Percentiles rank a stretch among this genome's conserved stretches.
phyloP scores from a whole-genome alignment of 345 rosid species.

The Eucalyptus marginata region DNA sequence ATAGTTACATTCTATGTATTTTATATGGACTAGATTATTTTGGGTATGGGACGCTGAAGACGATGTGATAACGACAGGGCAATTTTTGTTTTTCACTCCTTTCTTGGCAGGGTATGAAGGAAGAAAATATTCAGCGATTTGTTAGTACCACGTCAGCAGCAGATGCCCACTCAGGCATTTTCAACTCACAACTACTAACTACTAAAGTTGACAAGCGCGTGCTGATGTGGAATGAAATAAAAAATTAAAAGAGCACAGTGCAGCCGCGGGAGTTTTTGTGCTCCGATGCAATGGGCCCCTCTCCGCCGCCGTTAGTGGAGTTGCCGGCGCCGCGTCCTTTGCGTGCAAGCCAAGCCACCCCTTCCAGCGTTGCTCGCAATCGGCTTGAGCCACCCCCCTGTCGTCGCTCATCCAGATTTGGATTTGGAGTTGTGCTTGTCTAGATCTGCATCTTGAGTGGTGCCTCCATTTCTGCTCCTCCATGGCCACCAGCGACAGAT shows the following conservation, averaged over 20 bases:
- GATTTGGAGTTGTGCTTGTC: neutral
- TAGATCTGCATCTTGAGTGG: neutral
- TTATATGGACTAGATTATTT: neutral
- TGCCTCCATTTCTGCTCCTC: neutral
- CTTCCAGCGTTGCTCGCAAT: neutral
- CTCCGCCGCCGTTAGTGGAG: neutral
- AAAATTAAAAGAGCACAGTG: neutral
- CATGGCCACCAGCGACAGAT: neutral
- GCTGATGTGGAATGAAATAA: neutral
- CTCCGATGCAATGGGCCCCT: neutral
- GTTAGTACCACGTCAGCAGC: neutral
- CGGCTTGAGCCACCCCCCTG: neutral
- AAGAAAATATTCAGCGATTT: neutral
- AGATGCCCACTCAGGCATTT: neutral
- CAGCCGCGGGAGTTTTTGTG: neutral
- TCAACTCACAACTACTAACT: neutral
- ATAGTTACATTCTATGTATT: neutral
- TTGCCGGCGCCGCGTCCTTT: neutral
- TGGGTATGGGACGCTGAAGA: neutral
- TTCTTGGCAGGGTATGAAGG: neutral
- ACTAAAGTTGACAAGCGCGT: neutral
- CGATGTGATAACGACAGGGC: neutral
- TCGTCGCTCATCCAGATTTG: neutral
- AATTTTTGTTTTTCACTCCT: neutral
- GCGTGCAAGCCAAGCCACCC: neutral